Percentiles rank a stretch among this genome's conserved stretches.
Conservation (phyloP, 2,329 filamentous ascomycete genomes). For the Pseudogymnoascus sp. region DNA sequence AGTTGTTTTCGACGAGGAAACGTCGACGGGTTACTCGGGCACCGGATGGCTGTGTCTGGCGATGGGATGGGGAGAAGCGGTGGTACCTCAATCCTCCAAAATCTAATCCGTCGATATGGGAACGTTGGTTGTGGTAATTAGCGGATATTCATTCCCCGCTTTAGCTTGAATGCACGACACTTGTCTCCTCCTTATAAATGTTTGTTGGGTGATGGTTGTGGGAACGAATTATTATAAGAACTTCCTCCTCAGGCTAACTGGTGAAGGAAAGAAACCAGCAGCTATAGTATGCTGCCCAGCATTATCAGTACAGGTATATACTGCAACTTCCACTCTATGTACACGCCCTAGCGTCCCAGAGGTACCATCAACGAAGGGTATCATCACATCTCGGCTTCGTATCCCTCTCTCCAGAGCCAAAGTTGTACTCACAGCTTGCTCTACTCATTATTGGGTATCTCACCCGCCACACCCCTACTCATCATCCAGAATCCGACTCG, state of each 20-base stretch:
- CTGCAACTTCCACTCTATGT: background rate
- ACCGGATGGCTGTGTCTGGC: constrained; percentile 12
- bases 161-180: background rate
- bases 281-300: background rate
- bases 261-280: background rate
- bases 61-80: background rate
- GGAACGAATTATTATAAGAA: background rate
- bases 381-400: background rate
- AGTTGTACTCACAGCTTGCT: background rate
- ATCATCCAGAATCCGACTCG: constrained; percentile 84
- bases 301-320: background rate
- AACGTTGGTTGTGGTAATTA: background rate
- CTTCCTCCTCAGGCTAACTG: background rate
- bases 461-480: constrained; percentile 37
- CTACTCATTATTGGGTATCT: constrained; percentile 54
- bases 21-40: constrained; percentile 7
- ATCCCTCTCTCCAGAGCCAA: background rate
- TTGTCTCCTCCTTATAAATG: background rate
- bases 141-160: background rate
- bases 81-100: background rate
- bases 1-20: constrained; percentile 14
- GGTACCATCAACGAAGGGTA: background rate
- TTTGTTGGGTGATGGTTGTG: background rate
- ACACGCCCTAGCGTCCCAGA: background rate
- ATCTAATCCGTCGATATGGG: background rate